Evolutionary conservation across 2,329 filamentous ascomycete species (phyloP).

Genomic region (Pseudogymnoascus sp.): DNA sequence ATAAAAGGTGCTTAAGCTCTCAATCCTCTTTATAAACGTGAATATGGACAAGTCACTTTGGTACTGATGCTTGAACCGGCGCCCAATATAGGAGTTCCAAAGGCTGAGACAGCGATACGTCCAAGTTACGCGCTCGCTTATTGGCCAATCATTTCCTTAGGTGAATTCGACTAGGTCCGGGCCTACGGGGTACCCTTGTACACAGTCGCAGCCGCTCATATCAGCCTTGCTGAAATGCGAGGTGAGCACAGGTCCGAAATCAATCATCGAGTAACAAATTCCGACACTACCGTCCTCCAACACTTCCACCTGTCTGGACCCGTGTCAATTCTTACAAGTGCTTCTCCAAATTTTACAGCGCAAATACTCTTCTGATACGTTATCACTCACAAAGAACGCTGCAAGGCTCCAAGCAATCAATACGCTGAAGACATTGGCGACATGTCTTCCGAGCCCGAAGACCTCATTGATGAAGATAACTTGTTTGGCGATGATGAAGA

Average conservation of each 20-base stretch:
- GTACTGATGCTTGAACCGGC: background rate
- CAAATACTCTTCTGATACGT: background rate
- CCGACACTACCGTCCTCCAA: background rate
- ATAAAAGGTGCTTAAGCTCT: background rate
- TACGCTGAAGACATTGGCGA: background rate
- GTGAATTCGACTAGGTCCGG: background rate
- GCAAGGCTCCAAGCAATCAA: background rate
- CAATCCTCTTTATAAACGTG: slow-evolving; percentile 3
- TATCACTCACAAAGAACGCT: background rate
- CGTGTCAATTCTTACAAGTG: background rate
- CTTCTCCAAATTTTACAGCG: background rate
- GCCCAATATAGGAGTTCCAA: slow-evolving; percentile 7
- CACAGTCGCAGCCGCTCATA: slow-evolving; percentile 1
- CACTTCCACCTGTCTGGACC: background rate
- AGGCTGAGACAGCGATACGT: slow-evolving; percentile 7
- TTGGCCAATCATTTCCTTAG: background rate
- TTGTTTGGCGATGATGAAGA: slow-evolving; percentile 51
- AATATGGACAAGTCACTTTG: slow-evolving; percentile 2
- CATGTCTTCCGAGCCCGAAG: slow-evolving; percentile 21
- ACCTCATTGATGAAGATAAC: slow-evolving; percentile 45
- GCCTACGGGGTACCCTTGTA: background rate
- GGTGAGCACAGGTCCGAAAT: slow-evolving; percentile 4
- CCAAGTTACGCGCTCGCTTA: slow-evolving; percentile 6
- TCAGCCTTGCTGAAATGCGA: slow-evolving; percentile 2
- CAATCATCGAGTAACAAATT: background rate